phyloP scores from a whole-genome alignment of 495 filamentous ascomycete genomes.

The Aspergillus leporis region DNA sequence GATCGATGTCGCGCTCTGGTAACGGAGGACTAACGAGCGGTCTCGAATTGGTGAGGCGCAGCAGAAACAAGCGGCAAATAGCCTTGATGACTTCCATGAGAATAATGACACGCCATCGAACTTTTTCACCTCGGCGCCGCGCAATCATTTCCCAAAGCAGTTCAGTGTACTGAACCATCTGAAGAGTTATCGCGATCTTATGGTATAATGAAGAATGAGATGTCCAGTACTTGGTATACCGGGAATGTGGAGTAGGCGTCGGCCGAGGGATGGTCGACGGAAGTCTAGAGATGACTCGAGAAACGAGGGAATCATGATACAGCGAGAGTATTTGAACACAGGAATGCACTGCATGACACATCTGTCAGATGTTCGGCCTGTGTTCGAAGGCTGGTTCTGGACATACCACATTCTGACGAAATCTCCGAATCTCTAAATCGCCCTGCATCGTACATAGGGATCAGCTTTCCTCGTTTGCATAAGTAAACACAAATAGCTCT shows the following conservation, averaged over 20 bases:
- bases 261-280: slow-evolving; percentile 43
- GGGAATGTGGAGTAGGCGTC: slow-evolving; percentile 71
- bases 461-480: slow-evolving; percentile 3
- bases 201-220: slow-evolving; percentile 72
- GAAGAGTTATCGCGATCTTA: slow-evolving; percentile 73
- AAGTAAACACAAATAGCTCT: neutral
- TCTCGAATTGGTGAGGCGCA: slow-evolving; percentile 79
- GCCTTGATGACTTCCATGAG: slow-evolving; percentile 86
- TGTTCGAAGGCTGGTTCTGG: slow-evolving; percentile 1
- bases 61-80: slow-evolving; percentile 75
- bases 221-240: slow-evolving; percentile 91
- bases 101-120: slow-evolving; percentile 88
- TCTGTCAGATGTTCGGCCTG: slow-evolving; percentile 5
- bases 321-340: slow-evolving; percentile 86
- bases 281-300: slow-evolving; percentile 57
- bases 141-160: slow-evolving; percentile 84
- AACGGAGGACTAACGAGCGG: slow-evolving; percentile 83
- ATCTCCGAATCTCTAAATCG: slow-evolving; percentile 93
- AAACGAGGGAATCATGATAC: slow-evolving; percentile 90
- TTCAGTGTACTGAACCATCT: slow-evolving; percentile 92
- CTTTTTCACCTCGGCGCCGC: slow-evolving; percentile 78
- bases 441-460: slow-evolving; percentile 46
- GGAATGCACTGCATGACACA: slow-evolving; percentile 62
- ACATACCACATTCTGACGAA: slow-evolving; percentile 79
- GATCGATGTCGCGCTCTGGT: slow-evolving; percentile 79